Evolutionary conservation across 116 monocot species (phyloP), one percentile per base, ranked within the genome.

Genomic region (Zostera marina): DNA sequence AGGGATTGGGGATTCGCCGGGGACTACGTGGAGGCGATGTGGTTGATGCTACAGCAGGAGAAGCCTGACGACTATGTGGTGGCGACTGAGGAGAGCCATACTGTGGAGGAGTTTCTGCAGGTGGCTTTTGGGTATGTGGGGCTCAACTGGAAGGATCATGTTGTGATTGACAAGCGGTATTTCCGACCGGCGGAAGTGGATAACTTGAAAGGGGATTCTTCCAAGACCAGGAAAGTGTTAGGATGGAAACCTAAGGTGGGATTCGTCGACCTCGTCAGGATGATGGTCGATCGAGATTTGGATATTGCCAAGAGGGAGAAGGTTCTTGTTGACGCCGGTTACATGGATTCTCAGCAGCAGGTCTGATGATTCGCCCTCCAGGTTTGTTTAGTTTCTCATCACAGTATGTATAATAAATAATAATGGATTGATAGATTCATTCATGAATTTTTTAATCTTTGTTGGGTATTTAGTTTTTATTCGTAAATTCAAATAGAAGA

Each of bases 11-110:
- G 90, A 5, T 90, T 84, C 54, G 84, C 89, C 4, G 88, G 84
- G 5, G 88, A 89, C 32, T 89, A 89, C 46, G 88, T 89, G 0
- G 84, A 89, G 76, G 88, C 88, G 0, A 89, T 89, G 88, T 89
- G 88, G 88, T 60, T 90, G 63, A 90, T 90, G 84, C 72, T 90
- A 38, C 90, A 90, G 81, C 84, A 73, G 78, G 84, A 81, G 7
- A 56, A 81, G 68, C 80, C 88, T 1, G 75, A 63, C 41, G 88
- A 89, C 61, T 89, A 83, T 45, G 81, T 90, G 9, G 90, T 90
- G 39, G 90, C 90, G 11, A 90, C 90, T 21, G 84, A 90, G 56
- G 81, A 90, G 64, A 76, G 78, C 1, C 90, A 90, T 49, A 76
- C 84, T 5, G 90, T 90, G 25, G 75, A 84, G 72, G 90, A 90